Conservation (phyloP, 1,284 basidiomycete species). For the Sporisorium exsertum region DNA sequence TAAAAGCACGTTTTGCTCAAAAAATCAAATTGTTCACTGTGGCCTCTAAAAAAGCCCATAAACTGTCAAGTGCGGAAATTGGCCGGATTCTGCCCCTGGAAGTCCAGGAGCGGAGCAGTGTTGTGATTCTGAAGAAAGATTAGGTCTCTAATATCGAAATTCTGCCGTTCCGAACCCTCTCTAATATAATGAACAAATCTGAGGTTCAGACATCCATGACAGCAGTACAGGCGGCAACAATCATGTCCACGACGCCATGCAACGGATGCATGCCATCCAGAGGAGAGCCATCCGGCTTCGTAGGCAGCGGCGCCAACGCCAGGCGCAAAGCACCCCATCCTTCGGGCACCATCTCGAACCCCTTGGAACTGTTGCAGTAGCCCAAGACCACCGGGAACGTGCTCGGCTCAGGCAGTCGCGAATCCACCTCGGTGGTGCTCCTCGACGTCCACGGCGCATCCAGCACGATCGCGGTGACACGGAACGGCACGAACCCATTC, state of each 20-base stretch:
- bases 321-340: slow-evolving; percentile 49
- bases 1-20: too few species aligned
- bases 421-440: slow-evolving; percentile 10
- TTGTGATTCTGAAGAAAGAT: too few species aligned
- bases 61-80: too few species aligned
- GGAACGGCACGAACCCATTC: slow-evolving; percentile 29
- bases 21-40: too few species aligned
- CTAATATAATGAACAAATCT: too few species aligned
- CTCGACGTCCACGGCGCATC: slow-evolving; percentile 36
- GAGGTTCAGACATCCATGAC: slow-evolving; percentile 56
- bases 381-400: slow-evolving; percentile 56
- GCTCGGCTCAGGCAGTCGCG: slow-evolving; percentile 42
- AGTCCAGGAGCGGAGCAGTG: too few species aligned
- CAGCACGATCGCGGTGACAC: slow-evolving; percentile 48
- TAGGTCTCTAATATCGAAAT: too few species aligned
- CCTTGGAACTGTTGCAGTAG: slow-evolving; percentile 46
- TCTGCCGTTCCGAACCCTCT: too few species aligned
- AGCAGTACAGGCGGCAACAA: slow-evolving; percentile 46
- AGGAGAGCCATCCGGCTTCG: slow-evolving; percentile 8
- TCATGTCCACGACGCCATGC: slow-evolving; percentile 49
- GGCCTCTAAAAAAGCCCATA: too few species aligned
- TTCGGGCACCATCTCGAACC: slow-evolving; percentile 52
- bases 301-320: slow-evolving; percentile 20
- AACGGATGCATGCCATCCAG: slow-evolving; percentile 35
- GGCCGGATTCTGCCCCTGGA: too few species aligned